Evolutionary conservation across 768 basidiomycete genomes (phyloP), one percentile per base, ranked within the genome.

Genomic region (Tricholoma bakamatsutake): DNA sequence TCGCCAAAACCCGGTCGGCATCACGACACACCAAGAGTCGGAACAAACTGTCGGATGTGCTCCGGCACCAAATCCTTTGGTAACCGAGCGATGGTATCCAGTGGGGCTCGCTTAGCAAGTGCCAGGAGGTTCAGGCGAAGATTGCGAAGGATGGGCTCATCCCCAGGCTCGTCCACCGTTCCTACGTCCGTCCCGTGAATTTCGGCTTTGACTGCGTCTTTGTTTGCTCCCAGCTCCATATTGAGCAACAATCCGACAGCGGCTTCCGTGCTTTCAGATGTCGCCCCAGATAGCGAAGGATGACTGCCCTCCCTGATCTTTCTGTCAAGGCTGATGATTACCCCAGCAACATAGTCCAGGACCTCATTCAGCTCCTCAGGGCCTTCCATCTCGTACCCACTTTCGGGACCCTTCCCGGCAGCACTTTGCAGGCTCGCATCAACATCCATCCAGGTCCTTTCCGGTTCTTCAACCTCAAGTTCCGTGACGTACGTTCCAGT

Each of bases 51-150:
- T 50, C 85, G 76, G 52, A 88, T 80, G 61, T 81, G 76, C 60
- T 82, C 81, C 2, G 85, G 87, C 1, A 88, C 84, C 47, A 89
- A 67, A 45, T 85, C 82, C 40, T 77, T 72, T 8, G 85, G 85
- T 39, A 89, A 64, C 30, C 74, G 75, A 13, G 83, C 84, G 52
- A 89, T 85, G 56, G 78, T 82, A 61, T 88, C 85, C 57, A 90
- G 64, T 1, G 90, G 90, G 9, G 88, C 88, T 5, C 88, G 79
- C 64, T 90, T 89, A 55, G 87, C 85, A 33, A 92, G 74, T 1
- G 88, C 88, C 27, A 92, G 76, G 28, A 92, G 73, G 64, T 89
- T 90, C 59, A 91, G 72, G 37, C 89, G 78, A 49, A 90, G 71
- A 52, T 83, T 78, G 53, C 79, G 78, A 62, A 84, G 48, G 15